Percentiles rank a stretch among this genome's conserved stretches.
Evolutionary conservation across 1,139 yeast species (phyloP).

Genomic region (Yamadazyma dushanensis): DNA sequence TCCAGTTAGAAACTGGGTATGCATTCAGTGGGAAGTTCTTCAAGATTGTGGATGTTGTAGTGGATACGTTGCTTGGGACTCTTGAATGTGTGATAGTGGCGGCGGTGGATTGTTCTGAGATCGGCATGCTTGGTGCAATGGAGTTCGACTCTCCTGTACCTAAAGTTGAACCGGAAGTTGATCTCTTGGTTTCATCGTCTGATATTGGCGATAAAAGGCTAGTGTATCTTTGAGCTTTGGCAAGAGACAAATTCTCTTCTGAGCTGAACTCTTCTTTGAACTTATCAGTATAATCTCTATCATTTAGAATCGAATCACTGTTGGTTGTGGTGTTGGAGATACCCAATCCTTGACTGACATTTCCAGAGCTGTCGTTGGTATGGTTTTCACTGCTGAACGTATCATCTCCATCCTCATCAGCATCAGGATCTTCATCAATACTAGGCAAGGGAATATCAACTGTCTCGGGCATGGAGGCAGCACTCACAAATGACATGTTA

Average conservation of each 20-base stretch:
- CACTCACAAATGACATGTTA: slow-evolving; percentile 27
- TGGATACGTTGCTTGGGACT: slow-evolving; percentile 10
- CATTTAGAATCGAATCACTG: slow-evolving; percentile 33
- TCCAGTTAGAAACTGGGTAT: slow-evolving; percentile 47
- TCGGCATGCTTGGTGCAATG: slow-evolving; percentile 13
- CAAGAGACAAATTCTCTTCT: slow-evolving; percentile 8
- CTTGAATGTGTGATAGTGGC: slow-evolving; percentile 8
- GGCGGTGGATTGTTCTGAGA: slow-evolving; percentile 4
- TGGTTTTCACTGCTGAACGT: slow-evolving; percentile 15
- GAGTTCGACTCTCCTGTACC: slow-evolving; percentile 6
- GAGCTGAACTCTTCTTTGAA: slow-evolving; percentile 38
- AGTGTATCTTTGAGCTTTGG: slow-evolving; percentile 20
- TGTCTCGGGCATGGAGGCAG: slow-evolving; percentile 43
- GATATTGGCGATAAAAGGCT: slow-evolving; percentile 22
- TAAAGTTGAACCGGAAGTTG: slow-evolving; percentile 2
- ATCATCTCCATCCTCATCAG: slow-evolving; percentile 25
- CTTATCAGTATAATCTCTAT: slow-evolving; percentile 18
- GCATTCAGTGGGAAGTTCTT: slow-evolving; percentile 18
- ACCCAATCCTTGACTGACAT: slow-evolving; percentile 13
- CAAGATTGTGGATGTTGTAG: slow-evolving; percentile 9
- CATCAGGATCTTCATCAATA: slow-evolving; percentile 35
- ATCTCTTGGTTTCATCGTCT: slow-evolving; percentile 10
- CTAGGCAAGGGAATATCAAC: slow-evolving; percentile 42
- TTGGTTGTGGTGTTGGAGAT: slow-evolving; percentile 14
- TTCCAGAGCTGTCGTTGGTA: slow-evolving; percentile 5